phyloP scores from a whole-genome alignment of 2,329 filamentous ascomycete species.

The Orbilia javanica region DNA sequence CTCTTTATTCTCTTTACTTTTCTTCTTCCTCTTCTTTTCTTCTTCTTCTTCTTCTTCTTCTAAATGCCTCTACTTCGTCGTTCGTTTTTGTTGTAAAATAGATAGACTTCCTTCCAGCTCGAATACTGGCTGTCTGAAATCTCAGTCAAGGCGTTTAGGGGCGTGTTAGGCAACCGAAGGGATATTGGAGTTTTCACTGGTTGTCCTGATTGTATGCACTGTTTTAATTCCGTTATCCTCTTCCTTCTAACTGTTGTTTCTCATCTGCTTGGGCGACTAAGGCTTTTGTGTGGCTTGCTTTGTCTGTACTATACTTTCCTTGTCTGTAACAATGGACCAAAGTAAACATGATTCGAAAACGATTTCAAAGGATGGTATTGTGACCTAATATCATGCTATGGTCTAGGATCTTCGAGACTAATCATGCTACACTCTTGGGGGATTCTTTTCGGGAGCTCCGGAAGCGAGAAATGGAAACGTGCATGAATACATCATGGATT shows the following conservation, averaged over 20 bases:
- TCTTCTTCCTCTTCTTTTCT: neutral
- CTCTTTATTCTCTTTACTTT: neutral
- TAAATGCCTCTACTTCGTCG: neutral
- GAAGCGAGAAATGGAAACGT: neutral
- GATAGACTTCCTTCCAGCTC: constrained; percentile 23
- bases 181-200: neutral
- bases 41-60: neutral
- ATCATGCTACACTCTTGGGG: neutral
- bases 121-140: constrained; percentile 4
- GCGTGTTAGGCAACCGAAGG: constrained; percentile 15
- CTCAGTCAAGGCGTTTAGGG: constrained; percentile 15
- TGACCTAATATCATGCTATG: too few species aligned
- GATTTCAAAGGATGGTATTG: too few species aligned
- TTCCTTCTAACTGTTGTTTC: neutral
- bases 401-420: too few species aligned
- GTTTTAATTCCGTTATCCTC: neutral
- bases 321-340: neutral
- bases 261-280: neutral
- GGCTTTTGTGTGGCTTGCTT: neutral
- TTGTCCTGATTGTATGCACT: neutral
- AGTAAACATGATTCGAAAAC: too few species aligned
- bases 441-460: neutral
- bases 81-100: constrained; percentile 29
- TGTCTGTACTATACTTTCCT: constrained; percentile 11
- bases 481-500: neutral